These are phyloP conservation scores for Echria macrotheca DNA, from an alignment of 495 filamentous ascomycete genomes.

Conservation along the genomic window DNA sequence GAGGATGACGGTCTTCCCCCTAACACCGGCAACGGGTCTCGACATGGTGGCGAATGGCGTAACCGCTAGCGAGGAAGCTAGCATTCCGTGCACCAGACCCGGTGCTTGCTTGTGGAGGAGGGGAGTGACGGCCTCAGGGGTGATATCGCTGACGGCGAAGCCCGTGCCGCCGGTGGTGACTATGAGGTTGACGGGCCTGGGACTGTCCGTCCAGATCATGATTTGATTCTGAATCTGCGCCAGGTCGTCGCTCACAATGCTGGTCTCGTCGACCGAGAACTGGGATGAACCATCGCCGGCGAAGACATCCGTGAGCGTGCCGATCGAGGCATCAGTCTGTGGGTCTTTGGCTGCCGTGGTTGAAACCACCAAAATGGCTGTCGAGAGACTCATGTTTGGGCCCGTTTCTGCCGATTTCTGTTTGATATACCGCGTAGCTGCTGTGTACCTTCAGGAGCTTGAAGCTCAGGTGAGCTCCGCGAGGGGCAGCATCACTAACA, in stretches of 20 bases:
- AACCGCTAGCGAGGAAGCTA: slow-evolving; percentile 73
- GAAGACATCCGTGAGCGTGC: slow-evolving; percentile 62
- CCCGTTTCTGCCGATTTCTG: too few relatives aligned
- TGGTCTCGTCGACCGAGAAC: slow-evolving; percentile 64
- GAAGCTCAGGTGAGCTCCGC: too few relatives aligned
- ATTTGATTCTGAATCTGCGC: slow-evolving; percentile 69
- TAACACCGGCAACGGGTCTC: slow-evolving; percentile 83
- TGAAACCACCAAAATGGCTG: slow-evolving; percentile 81
- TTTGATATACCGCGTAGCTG: too few relatives aligned
- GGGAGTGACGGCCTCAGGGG: slow-evolving; percentile 81
- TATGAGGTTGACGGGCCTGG: slow-evolving; percentile 62
- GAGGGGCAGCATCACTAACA: too few relatives aligned
- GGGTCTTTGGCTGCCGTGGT: slow-evolving; percentile 87
- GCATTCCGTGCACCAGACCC: slow-evolving; percentile 91
- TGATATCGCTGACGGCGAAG: slow-evolving; percentile 82
- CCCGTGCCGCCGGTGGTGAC: slow-evolving; percentile 90
- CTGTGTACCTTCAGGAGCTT: too few relatives aligned
- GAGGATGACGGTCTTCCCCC: slow-evolving; percentile 77
- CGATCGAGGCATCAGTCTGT: slow-evolving; percentile 65
- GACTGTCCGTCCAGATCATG: slow-evolving; percentile 60
- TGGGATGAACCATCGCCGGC: slow-evolving; percentile 51
- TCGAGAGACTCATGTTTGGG: too few relatives aligned
- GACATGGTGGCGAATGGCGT: slow-evolving; percentile 99
- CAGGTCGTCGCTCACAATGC: slow-evolving; percentile 77
- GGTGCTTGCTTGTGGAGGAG: slow-evolving; percentile 83